These are phyloP conservation scores for Stephania japonica DNA, from an alignment of 164 flowering plant genomes.

Conservation along the genomic window DNA sequence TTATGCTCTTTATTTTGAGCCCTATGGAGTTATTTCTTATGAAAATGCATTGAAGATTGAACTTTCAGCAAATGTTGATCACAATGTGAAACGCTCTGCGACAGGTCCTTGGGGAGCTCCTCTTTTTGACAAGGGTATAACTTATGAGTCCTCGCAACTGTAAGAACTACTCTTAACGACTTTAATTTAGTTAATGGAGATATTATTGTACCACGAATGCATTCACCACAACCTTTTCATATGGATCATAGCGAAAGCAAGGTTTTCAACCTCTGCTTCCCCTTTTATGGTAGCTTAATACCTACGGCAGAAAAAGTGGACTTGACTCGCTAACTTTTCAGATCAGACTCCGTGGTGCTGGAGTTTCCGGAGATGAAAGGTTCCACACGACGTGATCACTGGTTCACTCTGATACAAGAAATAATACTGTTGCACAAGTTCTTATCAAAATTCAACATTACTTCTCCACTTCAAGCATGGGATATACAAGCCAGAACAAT, in stretches of 20 bases:
- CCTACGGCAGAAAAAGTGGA: background rate
- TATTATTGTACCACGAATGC: background rate
- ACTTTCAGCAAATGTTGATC: slow-evolving; percentile 53
- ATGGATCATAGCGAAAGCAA: background rate
- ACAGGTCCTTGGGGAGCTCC: slow-evolving; percentile 99
- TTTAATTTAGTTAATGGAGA: background rate
- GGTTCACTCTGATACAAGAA: slow-evolving; percentile 76
- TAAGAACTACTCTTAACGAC: slow-evolving; percentile 31
- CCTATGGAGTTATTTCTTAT: slow-evolving; percentile 56
- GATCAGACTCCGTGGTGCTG: slow-evolving; percentile 59
- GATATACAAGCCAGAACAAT: slow-evolving; percentile 82
- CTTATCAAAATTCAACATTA: slow-evolving; percentile 39
- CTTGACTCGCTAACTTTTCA: slow-evolving; percentile 20
- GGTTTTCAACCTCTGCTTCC: background rate
- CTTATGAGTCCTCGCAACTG: slow-evolving; percentile 68
- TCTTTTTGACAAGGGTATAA: slow-evolving; percentile 80
- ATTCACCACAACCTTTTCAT: background rate
- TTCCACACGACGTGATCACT: slow-evolving; percentile 88
- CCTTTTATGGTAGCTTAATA: background rate
- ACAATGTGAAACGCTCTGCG: slow-evolving; percentile 49
- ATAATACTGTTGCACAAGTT: slow-evolving; percentile 62
- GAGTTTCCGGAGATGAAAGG: slow-evolving; percentile 96
- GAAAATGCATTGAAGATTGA: slow-evolving; percentile 80
- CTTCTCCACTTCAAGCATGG: slow-evolving; percentile 49
- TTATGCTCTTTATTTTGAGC: slow-evolving; percentile 92